Evolutionary conservation across 192 early-diverging fungal genomes (phyloP).

Genomic region (Backusella circina): DNA sequence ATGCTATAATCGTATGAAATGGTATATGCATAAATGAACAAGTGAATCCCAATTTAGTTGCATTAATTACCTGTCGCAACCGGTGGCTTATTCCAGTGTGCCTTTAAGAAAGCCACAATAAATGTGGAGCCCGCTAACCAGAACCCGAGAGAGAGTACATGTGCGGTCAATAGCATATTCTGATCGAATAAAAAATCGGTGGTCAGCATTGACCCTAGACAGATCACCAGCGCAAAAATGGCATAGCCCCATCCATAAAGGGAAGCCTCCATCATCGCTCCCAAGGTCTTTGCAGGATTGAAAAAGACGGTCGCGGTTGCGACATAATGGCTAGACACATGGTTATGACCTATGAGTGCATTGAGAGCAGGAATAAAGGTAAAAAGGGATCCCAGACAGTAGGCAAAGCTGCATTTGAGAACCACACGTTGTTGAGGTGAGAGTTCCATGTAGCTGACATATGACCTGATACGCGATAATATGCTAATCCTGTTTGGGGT

Average conservation of each 20-base stretch:
- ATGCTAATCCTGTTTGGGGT: not conserved
- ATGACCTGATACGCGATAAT: not conserved
- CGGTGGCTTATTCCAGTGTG: constrained; percentile 47
- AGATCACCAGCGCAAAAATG: constrained; percentile 40
- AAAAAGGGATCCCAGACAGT: constrained; percentile 62
- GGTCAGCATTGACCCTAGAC: constrained; percentile 42
- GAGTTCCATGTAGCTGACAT: not conserved
- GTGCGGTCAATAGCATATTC: constrained; percentile 31
- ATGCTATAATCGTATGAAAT: constrained; percentile 11
- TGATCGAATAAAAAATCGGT: constrained; percentile 48
- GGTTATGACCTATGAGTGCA: constrained; percentile 51
- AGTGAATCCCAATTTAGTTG: no score
- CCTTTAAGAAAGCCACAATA: constrained; percentile 49
- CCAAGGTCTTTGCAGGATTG: constrained; percentile 70
- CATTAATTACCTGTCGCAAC: constrained; percentile 35
- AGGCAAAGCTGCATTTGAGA: constrained; percentile 64
- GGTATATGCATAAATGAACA: no score
- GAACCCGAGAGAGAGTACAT: constrained; percentile 41
- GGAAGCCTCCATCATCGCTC: constrained; percentile 57
- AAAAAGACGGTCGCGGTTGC: constrained; percentile 73
- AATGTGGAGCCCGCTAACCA: constrained; percentile 54
- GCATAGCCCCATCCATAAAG: constrained; percentile 35
- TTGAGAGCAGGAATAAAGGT: constrained; percentile 58
- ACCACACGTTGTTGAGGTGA: constrained; percentile 32
- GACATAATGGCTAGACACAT: constrained; percentile 63